Percentiles rank a stretch among this genome's conserved stretches.
Evolutionary conservation across 1,284 basidiomycete genomes (phyloP).

Genomic region (Cystobasidium slooffiae): DNA sequence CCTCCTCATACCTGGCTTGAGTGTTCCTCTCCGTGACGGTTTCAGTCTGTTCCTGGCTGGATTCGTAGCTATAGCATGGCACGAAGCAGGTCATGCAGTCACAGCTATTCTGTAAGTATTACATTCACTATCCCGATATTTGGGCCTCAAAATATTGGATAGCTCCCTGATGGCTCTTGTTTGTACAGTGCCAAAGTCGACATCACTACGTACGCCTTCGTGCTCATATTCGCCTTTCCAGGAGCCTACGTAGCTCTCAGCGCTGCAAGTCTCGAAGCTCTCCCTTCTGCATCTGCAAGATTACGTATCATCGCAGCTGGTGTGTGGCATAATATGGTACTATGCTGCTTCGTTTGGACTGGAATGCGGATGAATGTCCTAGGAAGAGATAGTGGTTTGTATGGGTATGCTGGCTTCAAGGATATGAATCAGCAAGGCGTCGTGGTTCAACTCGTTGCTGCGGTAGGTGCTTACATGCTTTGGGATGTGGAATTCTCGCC

Average conservation of each 20-base stretch:
- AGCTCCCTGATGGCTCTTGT: not conserved
- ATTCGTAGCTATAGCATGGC: slow-evolving; percentile 43
- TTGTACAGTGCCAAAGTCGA: slow-evolving; percentile 11
- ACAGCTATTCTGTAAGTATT: slow-evolving; percentile 44
- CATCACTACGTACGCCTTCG: slow-evolving; percentile 36
- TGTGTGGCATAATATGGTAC: slow-evolving; percentile 46
- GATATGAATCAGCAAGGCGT: slow-evolving; percentile 23
- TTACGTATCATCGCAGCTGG: slow-evolving; percentile 46
- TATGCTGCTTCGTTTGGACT: slow-evolving; percentile 5
- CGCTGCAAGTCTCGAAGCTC: not conserved
- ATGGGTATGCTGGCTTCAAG: not conserved
- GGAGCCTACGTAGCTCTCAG: slow-evolving; percentile 47
- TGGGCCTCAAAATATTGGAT: no score
- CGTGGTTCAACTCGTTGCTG: slow-evolving; percentile 13
- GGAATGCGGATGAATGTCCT: not conserved
- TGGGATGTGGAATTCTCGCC: not conserved
- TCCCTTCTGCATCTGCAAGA: slow-evolving; percentile 9
- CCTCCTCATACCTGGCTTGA: slow-evolving; percentile 44
- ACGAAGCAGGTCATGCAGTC: slow-evolving; percentile 48
- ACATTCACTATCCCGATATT: no score
- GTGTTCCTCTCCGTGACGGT: slow-evolving; percentile 26
- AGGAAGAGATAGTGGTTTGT: not conserved
- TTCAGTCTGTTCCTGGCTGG: slow-evolving; percentile 42
- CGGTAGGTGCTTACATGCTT: not conserved
- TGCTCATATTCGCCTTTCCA: slow-evolving; percentile 45